Conservation (phyloP, 2,329 filamentous ascomycete species). For the Cytospora schulzeri region DNA sequence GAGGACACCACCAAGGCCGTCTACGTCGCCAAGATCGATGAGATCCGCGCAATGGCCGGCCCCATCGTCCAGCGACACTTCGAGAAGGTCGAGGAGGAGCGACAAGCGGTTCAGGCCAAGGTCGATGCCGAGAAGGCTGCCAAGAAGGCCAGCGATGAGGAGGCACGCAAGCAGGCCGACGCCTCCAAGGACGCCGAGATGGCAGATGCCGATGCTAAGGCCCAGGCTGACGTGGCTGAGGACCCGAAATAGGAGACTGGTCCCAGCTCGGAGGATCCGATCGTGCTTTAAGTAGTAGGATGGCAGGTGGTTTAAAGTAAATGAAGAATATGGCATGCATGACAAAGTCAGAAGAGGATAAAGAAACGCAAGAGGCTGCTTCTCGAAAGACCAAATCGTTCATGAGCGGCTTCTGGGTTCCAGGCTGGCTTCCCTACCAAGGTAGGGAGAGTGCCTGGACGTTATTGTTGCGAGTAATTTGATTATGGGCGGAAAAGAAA, state of each 20-base stretch:
- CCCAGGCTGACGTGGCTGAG: conserved; percentile 52
- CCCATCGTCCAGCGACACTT: conserved; percentile 93
- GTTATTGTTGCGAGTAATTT: conserved; percentile 2
- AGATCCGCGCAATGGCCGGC: conserved; percentile 86
- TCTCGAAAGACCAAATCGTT: background rate
- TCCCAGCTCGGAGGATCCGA: background rate
- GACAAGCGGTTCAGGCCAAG: conserved; percentile 75
- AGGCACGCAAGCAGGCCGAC: conserved; percentile 56
- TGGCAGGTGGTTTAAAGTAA: background rate
- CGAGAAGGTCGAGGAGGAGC: conserved; percentile 89
- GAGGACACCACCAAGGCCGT: conserved; percentile 92
- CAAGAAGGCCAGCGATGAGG: conserved; percentile 65
- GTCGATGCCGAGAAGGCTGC: conserved; percentile 77
- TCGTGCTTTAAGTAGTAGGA: conserved; percentile 5
- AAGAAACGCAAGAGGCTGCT: background rate
- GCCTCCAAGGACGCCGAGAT: conserved; percentile 61
- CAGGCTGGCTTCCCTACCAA: background rate
- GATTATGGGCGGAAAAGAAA: conserved; percentile 13
- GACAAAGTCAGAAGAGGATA: background rate
- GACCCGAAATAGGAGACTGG: conserved; percentile 32
- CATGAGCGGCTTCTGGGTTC: conserved; percentile 1
- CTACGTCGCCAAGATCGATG: conserved; percentile 93
- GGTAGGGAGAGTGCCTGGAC: background rate
- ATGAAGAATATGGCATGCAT: background rate
- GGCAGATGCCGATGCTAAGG: conserved; percentile 61